Percentiles rank a stretch among this genome's conserved stretches.
phyloP scores from a whole-genome alignment of 345 rosid genomes.

The Viola odorata region DNA sequence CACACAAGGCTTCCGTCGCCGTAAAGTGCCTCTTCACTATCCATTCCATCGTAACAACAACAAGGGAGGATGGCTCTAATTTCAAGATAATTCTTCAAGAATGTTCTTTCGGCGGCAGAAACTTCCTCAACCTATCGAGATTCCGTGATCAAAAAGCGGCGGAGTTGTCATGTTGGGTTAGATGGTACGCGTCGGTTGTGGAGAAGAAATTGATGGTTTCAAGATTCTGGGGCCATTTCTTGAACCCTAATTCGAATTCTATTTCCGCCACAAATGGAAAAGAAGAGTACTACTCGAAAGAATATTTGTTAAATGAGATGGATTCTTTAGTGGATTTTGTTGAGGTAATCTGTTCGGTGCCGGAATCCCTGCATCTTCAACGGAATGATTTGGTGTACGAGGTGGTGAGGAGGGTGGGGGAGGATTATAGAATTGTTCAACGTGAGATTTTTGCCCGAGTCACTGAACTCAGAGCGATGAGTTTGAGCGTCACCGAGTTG shows the following conservation, averaged over 20 bases:
- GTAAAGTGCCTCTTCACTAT: slow-evolving; percentile 45
- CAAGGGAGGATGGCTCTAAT: too few species aligned
- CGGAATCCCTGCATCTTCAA: slow-evolving; percentile 41
- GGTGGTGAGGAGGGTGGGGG: slow-evolving; percentile 39
- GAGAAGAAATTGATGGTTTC: slow-evolving; percentile 40
- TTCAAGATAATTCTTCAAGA: slow-evolving; percentile 24
- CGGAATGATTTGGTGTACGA: slow-evolving; percentile 39
- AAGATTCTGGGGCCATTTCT: slow-evolving; percentile 33
- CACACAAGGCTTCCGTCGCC: slow-evolving; percentile 39
- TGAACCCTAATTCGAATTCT: slow-evolving; percentile 8
- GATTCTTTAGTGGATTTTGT: slow-evolving; percentile 34
- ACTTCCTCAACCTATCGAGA: slow-evolving; percentile 38
- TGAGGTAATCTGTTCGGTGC: slow-evolving; percentile 25
- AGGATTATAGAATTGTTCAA: slow-evolving; percentile 43
- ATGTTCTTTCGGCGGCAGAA: slow-evolving; percentile 37
- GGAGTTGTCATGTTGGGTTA: slow-evolving; percentile 48
- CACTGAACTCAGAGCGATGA: slow-evolving; percentile 29
- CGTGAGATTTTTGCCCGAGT: slow-evolving; percentile 37
- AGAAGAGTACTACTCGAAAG: slow-evolving; percentile 16
- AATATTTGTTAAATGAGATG: slow-evolving; percentile 32
- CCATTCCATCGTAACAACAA: slow-evolving; percentile 31
- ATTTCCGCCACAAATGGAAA: slow-evolving; percentile 1
- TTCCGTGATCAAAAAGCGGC: slow-evolving; percentile 32
- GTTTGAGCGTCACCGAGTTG: slow-evolving; percentile 32
- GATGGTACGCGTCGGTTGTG: slow-evolving; percentile 53